These are phyloP conservation scores for Mangifera indica DNA, from an alignment of 345 rosid genomes.

Conservation along the genomic window DNA sequence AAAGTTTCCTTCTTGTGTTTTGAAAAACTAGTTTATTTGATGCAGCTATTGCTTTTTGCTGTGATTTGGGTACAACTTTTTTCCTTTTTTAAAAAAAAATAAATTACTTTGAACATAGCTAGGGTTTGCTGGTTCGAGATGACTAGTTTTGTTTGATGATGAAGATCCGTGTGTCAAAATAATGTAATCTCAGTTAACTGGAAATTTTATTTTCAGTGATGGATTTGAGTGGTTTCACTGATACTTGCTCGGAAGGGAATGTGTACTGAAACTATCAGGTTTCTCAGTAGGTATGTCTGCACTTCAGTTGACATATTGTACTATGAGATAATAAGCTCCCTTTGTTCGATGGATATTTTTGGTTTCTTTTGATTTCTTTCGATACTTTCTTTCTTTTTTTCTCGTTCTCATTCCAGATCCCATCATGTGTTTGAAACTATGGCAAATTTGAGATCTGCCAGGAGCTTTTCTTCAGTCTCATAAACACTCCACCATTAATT, in stretches of 20 bases:
- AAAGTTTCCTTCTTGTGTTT: neutral
- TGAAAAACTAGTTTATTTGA: neutral
- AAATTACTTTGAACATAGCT: neutral
- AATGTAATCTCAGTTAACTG: slow-evolving; percentile 14
- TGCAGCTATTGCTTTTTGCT: neutral
- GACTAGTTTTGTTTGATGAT: neutral
- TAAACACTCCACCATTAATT: neutral
- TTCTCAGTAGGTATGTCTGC: slow-evolving; percentile 37
- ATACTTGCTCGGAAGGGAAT: slow-evolving; percentile 9
- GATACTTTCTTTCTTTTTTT: neutral
- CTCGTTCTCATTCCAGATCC: slow-evolving; percentile 8
- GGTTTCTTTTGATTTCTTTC: slow-evolving; percentile 10
- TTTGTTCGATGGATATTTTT: slow-evolving; percentile 17
- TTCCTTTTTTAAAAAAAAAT: neutral
- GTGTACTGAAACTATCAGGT: slow-evolving; percentile 22
- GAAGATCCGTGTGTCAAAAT: slow-evolving; percentile 6
- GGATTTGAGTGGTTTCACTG: slow-evolving; percentile 18
- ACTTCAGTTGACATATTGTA: slow-evolving; percentile 22
- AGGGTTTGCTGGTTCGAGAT: slow-evolving; percentile 5
- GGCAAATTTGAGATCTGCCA: slow-evolving; percentile 14
- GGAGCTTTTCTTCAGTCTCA: neutral
- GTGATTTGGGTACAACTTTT: neutral
- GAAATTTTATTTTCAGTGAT: slow-evolving; percentile 16
- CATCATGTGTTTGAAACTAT: neutral
- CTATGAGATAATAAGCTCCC: slow-evolving; percentile 11